Evolutionary conservation across 495 filamentous ascomycete genomes (phyloP).

Genomic region (Penicillium desertorum): DNA sequence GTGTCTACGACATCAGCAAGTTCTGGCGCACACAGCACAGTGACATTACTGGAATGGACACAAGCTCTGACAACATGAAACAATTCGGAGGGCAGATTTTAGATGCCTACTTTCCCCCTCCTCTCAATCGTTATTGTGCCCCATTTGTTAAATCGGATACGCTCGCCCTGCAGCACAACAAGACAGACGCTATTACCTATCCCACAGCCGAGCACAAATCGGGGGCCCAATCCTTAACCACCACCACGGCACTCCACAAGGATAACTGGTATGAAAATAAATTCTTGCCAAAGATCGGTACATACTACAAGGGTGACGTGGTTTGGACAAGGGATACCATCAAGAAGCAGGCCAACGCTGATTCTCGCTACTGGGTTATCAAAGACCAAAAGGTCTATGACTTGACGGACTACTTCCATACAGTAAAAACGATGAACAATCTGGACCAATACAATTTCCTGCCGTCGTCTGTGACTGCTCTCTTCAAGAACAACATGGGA

Average conservation of each 20-base stretch:
- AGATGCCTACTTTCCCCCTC: conserved; percentile 80
- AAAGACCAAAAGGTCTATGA: conserved; percentile 77
- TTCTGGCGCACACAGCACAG: conserved; percentile 86
- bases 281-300: conserved; percentile 77
- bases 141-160: conserved; percentile 57
- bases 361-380: conserved; percentile 76
- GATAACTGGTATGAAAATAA: conserved; percentile 71
- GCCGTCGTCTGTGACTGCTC: conserved; percentile 56
- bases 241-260: conserved; percentile 55
- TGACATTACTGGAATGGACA: conserved; percentile 55
- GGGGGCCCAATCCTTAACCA: conserved; percentile 54
- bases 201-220: conserved; percentile 62
- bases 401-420: conserved; percentile 86
- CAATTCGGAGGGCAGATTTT: conserved; percentile 75
- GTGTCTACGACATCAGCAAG: conserved; percentile 87
- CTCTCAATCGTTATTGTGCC: conserved; percentile 71
- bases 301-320: conserved; percentile 84
- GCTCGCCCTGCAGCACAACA: conserved; percentile 59
- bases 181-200: conserved; percentile 49
- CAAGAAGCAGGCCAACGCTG: conserved; percentile 57
- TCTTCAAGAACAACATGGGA: conserved; percentile 74
- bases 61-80: conserved; percentile 65
- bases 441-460: conserved; percentile 63
- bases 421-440: conserved; percentile 52
- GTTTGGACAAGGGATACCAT: conserved; percentile 63